phyloP scores from a whole-genome alignment of 495 filamentous ascomycete species.

The Amniculicola lignicola region DNA sequence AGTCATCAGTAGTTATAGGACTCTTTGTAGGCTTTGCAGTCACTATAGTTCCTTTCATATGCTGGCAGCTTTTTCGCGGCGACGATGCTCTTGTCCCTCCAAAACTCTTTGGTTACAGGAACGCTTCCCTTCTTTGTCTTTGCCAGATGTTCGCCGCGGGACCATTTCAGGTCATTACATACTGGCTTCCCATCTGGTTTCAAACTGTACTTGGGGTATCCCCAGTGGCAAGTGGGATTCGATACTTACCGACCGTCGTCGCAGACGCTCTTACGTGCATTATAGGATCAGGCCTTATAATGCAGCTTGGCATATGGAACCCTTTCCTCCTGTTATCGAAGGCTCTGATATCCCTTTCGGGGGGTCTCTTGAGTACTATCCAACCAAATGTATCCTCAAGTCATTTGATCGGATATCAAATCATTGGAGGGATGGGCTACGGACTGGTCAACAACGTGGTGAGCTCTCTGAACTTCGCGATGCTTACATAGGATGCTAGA shows the following conservation, averaged over 20 bases:
- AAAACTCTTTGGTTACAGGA: constrained; percentile 23
- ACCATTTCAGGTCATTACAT: constrained; percentile 22
- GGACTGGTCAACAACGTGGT: constrained; percentile 5
- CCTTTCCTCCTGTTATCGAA: background rate
- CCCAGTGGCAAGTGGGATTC: constrained; percentile 30
- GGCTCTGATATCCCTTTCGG: background rate
- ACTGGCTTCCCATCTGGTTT: constrained; percentile 43
- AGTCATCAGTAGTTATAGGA: constrained; percentile 47
- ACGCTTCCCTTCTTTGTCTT: background rate
- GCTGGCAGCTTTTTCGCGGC: constrained; percentile 48
- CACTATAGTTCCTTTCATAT: constrained; percentile 44
- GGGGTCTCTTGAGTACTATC: constrained; percentile 10
- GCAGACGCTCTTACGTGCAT: background rate
- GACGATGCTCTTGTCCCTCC: constrained; percentile 52
- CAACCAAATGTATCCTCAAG: constrained; percentile 6
- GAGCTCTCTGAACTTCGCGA: background rate
- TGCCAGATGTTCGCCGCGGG: background rate
- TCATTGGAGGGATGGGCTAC: constrained; percentile 18
- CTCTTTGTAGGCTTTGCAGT: constrained; percentile 51
- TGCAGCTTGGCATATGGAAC: constrained; percentile 9
- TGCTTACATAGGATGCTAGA: background rate
- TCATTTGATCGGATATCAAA: constrained; percentile 26
- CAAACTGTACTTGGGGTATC: constrained; percentile 38
- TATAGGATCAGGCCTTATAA: background rate
- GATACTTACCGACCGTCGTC: constrained; percentile 5